Evolutionary conservation across 202 grass and related monocot genomes (phyloP), one percentile per base, ranked within the genome.

Genomic region (Schoenoplectus tabernaemontani): DNA sequence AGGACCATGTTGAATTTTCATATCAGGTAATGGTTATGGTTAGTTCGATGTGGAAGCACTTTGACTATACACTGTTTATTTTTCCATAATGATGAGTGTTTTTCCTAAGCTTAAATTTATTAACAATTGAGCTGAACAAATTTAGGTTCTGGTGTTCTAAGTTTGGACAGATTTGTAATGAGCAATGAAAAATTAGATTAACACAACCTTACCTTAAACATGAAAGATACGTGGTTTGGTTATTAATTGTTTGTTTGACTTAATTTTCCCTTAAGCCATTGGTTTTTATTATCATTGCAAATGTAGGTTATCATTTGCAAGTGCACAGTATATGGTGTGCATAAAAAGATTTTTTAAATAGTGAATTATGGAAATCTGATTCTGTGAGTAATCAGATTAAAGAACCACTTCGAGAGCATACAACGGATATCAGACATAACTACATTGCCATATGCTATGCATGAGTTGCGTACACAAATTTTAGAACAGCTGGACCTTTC

Each of bases 371-470:
- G 15, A 28, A 75, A 34, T n/a, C 1, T 75, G 44, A 54, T 75
- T 36, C 30, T 75, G 13, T 54, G 70, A 36, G 0, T 54, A 54
- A 61, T 42, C 36, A 99, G 96, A 88, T 86, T 99, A 83, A 82
- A 93, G 67, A 85, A 50, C 23, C 96, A 96, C 82, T 99, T 99
- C 26, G 92, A 99, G 53, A 96, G 86, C 32, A 88, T 96, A 70
- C 90, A 99, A 60, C 93, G 59, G 66, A 91, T 96, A 41, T 92
- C 90, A 0, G 92, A 96, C 60, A 96, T 87, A 0, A 96, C 96
- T 26, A 96, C 96, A 0, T 30, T 99, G 78, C 96, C 96, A 12
- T 92, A 96, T 82, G 88, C 91, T 11, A 93, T 99, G 90, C 90
- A 89, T 57, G 91, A 93, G 54, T 90, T 99, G 33, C 83, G 96